phyloP scores from a whole-genome alignment of 2,329 filamentous ascomycete genomes.

The Hirsutella minnesotensis region DNA sequence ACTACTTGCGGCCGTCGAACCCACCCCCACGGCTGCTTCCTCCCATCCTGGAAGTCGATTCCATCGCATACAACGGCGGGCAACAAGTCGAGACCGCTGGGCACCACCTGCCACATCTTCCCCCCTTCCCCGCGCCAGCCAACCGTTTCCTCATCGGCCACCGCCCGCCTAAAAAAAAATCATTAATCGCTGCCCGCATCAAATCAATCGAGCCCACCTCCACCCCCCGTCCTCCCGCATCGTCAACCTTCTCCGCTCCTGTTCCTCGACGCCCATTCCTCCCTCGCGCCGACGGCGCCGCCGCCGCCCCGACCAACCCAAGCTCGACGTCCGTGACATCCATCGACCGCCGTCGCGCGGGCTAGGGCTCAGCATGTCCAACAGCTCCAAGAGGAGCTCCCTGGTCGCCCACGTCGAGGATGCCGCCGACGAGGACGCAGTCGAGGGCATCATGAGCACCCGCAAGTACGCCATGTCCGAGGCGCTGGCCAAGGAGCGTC shows the following conservation, averaged over 20 bases:
- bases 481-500: conserved; percentile 33
- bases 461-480: conserved; percentile 35
- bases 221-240: background rate
- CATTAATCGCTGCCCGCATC: background rate
- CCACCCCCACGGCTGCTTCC: too few relatives aligned
- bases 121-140: background rate
- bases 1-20: too few relatives aligned
- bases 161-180: background rate
- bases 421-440: conserved; percentile 34
- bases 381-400: conserved; percentile 15
- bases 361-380: conserved; percentile 24
- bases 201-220: background rate
- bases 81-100: background rate
- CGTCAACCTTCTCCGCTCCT: background rate
- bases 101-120: background rate
- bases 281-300: background rate
- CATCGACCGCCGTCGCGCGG: background rate
- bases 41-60: too few relatives aligned
- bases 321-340: background rate
- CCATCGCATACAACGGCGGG: background rate
- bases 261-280: background rate
- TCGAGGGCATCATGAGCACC: conserved; percentile 25
- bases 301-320: background rate
- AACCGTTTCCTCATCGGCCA: background rate
- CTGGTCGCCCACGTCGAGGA: conserved; percentile 37